These are phyloP conservation scores for Millerozyma acaciae DNA, from an alignment of 805 yeast genomes.

Conservation along the genomic window DNA sequence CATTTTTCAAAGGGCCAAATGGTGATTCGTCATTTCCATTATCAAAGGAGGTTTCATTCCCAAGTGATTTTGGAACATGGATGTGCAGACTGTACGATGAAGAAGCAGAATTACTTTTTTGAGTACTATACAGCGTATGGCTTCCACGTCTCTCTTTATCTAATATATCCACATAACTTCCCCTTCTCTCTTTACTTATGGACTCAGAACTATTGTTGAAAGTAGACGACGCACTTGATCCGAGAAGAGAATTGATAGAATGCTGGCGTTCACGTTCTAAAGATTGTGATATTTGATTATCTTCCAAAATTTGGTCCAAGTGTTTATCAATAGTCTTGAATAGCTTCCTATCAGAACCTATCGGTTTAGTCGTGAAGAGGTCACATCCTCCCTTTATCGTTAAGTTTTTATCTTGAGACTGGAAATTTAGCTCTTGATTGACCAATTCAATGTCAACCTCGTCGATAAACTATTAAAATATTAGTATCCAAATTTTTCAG, in stretches of 20 bases:
- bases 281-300: constrained; percentile 38
- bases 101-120: constrained; percentile 12
- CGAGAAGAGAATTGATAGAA: constrained; percentile 33
- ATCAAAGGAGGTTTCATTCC: constrained; percentile 13
- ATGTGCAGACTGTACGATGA: constrained; percentile 4
- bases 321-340: constrained; percentile 85
- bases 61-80: constrained; percentile 20
- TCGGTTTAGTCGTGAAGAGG: constrained; percentile 89
- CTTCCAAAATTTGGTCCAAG: constrained; percentile 51
- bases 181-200: constrained; percentile 16
- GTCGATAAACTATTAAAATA: constrained; percentile 84
- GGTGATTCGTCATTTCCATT: constrained; percentile 50
- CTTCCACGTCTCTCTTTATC: constrained; percentile 29
- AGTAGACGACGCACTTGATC: constrained; percentile 29
- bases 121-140: constrained; percentile 21
- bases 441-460: constrained; percentile 89
- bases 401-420: constrained; percentile 39
- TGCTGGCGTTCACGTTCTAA: constrained; percentile 36
- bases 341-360: constrained; percentile 82
- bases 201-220: constrained; percentile 1
- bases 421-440: constrained; percentile 77
- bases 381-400: constrained; percentile 85
- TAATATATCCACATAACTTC: constrained; percentile 16
- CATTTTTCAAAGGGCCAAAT: constrained; percentile 85
- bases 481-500: too few species aligned